Evolutionary conservation across 352 stramenopile species (phyloP).

Genomic region (Elongisporangium senticosum): DNA sequence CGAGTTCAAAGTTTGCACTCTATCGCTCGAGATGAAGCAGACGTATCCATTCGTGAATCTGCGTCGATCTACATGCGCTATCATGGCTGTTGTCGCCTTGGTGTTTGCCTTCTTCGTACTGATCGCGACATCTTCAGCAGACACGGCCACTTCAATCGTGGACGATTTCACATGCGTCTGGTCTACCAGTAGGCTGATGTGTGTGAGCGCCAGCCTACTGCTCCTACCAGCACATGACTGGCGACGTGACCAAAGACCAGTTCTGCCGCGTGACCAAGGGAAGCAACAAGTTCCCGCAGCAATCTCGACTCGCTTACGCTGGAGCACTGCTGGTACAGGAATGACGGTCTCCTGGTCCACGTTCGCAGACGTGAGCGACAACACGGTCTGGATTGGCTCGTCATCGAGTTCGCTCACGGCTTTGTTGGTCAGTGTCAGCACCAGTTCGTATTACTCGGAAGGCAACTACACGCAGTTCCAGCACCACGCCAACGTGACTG

Average conservation of each 20-base stretch:
- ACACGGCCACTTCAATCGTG: constrained; percentile 2
- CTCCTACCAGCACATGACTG: constrained; percentile 29
- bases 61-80: neutral
- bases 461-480: constrained; percentile 37
- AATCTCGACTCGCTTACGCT: constrained; percentile 54
- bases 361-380: constrained; percentile 32
- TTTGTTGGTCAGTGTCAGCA: constrained; percentile 16
- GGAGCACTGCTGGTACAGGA: constrained; percentile 28
- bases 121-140: neutral
- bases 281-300: constrained; percentile 44
- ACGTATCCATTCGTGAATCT: neutral
- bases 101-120: neutral
- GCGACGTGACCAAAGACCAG: constrained; percentile 35
- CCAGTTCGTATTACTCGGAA: constrained; percentile 44
- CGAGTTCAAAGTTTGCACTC: too few species aligned
- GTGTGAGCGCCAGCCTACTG: constrained; percentile 24
- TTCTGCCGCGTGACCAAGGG: constrained; percentile 34
- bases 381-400: constrained; percentile 36
- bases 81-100: neutral
- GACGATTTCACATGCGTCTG: constrained; percentile 29
- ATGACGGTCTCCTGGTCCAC: constrained; percentile 67
- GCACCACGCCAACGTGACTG: constrained; percentile 26
- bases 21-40: too few species aligned
- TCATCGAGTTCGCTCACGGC: constrained; percentile 16
- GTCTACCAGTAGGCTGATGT: constrained; percentile 17